A percentile compares a stretch with the other conserved stretches of the same genome.
phyloP scores from a whole-genome alignment of 108 stramenopile species.

The Skeletonema menzelii region DNA sequence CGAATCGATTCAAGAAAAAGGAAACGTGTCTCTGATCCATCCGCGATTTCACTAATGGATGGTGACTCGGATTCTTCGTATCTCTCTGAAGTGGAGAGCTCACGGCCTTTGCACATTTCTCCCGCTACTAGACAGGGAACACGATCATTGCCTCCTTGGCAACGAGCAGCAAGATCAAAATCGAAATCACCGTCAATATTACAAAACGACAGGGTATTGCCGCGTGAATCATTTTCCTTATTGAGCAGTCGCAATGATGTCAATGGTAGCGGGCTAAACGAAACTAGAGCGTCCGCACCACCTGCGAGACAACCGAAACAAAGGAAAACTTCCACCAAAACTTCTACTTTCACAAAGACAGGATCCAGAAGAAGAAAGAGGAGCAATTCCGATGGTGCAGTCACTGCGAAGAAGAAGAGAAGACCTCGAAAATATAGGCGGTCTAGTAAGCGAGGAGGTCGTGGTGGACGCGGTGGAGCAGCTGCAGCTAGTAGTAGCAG shows the following conservation, averaged over 20 bases:
- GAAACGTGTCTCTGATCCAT: neutral
- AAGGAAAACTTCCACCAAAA: neutral
- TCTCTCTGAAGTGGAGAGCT: conserved; percentile 17
- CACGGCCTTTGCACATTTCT: neutral
- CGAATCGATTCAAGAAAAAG: neutral
- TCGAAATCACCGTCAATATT: neutral
- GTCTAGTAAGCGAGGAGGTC: conserved; percentile 4
- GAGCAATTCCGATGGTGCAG: conserved; percentile 3
- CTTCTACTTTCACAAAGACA: neutral
- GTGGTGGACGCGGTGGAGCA: conserved; percentile 6
- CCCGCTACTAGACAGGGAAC: neutral
- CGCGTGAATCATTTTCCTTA: conserved; percentile 7
- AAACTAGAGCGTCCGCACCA: neutral
- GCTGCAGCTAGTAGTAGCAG: conserved; percentile 2
- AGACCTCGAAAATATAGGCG: conserved; percentile 1
- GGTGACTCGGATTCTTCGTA: conserved; percentile 5
- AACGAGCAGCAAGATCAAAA: neutral
- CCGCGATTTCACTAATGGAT: neutral
- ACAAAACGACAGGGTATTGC: neutral
- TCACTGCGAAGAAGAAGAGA: neutral
- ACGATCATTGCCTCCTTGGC: conserved; percentile 15
- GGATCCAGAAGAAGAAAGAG: neutral
- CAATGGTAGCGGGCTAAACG: neutral
- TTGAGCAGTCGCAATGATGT: conserved; percentile 14
- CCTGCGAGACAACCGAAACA: neutral